phyloP scores from a whole-genome alignment of 148 eudicot genomes.

The Cornus controversa region DNA sequence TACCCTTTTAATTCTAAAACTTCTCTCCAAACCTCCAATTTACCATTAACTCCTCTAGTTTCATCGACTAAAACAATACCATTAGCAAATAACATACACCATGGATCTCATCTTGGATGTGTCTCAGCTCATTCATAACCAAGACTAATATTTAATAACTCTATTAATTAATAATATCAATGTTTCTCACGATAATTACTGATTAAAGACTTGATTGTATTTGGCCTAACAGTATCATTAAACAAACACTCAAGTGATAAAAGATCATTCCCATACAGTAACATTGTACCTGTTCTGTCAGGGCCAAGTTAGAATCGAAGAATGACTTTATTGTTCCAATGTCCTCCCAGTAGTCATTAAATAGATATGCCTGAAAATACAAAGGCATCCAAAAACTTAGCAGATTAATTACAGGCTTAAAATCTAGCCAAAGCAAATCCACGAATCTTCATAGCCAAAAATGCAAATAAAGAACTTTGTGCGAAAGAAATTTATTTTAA shows the following conservation, averaged over 20 bases:
- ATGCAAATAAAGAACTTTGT: too few relatives aligned
- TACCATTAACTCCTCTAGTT: too few relatives aligned
- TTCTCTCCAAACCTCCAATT: too few relatives aligned
- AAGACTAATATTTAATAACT: too few relatives aligned
- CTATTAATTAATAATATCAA: too few relatives aligned
- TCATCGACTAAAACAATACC: too few relatives aligned
- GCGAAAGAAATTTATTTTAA: not conserved
- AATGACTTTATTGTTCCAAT: slow-evolving; percentile 92
- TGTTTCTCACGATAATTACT: too few relatives aligned
- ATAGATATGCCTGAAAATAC: slow-evolving; percentile 68
- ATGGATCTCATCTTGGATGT: too few relatives aligned
- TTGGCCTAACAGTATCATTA: not conserved
- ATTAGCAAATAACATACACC: too few relatives aligned
- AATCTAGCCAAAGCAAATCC: not conserved
- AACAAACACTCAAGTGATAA: slow-evolving; percentile 1
- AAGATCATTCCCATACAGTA: not conserved
- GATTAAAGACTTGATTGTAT: too few relatives aligned
- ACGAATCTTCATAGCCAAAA: not conserved
- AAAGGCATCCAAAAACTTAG: not conserved
- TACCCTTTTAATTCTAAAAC: too few relatives aligned
- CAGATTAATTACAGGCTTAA: not conserved
- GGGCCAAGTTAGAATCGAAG: slow-evolving; percentile 94
- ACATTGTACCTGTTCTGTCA: slow-evolving; percentile 73
- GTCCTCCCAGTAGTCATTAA: slow-evolving; percentile 96
- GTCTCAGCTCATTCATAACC: too few relatives aligned